Evolutionary conservation across 441 rosid genomes (phyloP).

Genomic region (Viola pubescens): DNA sequence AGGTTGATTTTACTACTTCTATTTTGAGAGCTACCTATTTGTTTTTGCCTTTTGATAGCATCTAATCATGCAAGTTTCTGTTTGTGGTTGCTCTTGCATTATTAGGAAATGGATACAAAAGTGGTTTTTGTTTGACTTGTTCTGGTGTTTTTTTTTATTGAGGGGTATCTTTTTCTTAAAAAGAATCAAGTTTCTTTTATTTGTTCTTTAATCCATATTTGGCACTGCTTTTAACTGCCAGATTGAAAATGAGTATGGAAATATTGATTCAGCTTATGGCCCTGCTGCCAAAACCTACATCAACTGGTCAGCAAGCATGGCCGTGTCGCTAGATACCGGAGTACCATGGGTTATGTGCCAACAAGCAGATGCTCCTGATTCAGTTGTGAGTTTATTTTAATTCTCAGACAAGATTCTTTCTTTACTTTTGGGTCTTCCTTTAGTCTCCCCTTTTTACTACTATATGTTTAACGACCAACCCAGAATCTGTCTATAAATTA

Average conservation of each 20-base stretch:
- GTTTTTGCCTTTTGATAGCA: neutral
- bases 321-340: constrained; percentile 41
- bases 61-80: neutral
- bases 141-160: neutral
- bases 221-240: constrained; percentile 19
- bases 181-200: too few relatives aligned
- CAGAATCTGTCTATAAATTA: too few relatives aligned
- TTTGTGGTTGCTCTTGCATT: neutral
- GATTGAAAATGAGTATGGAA: constrained; percentile 94
- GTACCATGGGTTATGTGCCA: constrained; percentile 99
- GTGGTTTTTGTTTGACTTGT: neutral
- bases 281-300: constrained; percentile 53
- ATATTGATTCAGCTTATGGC: constrained; percentile 60
- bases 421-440: too few relatives aligned
- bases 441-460: neutral
- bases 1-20: constrained; percentile 33
- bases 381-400: constrained; percentile 45
- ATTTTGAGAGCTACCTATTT: constrained; percentile 1
- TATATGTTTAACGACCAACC: neutral
- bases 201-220: neutral
- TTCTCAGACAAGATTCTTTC: neutral
- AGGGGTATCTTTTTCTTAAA: neutral
- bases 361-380: constrained; percentile 85
- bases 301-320: constrained; percentile 76
- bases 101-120: neutral